phyloP scores from a whole-genome alignment of 2,329 filamentous ascomycete species.

The Orbilia quercus region DNA sequence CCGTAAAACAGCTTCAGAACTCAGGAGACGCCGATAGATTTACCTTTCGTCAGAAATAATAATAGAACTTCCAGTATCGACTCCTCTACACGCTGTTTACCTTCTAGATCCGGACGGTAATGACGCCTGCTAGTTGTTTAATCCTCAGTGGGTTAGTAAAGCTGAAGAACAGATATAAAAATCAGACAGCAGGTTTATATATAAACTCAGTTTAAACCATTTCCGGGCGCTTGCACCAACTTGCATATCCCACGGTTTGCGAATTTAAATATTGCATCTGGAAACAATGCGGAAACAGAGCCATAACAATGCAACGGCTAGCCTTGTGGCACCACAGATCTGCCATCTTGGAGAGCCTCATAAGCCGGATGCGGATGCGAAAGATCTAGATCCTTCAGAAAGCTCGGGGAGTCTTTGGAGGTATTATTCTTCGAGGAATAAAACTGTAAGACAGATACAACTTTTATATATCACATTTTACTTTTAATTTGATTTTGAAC shows the following conservation, averaged over 20 bases:
- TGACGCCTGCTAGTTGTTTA: slow-evolving; percentile 19
- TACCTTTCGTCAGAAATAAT: background rate
- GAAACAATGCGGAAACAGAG: slow-evolving; percentile 43
- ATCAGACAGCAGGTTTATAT: slow-evolving; percentile 15
- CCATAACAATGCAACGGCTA: slow-evolving; percentile 20
- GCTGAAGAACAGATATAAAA: slow-evolving; percentile 31
- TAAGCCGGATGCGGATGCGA: slow-evolving; percentile 22
- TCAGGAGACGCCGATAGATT: slow-evolving; percentile 6
- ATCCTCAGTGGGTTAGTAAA: slow-evolving; percentile 7
- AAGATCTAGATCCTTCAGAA: slow-evolving; percentile 7
- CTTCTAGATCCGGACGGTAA: slow-evolving; percentile 30
- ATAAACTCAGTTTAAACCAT: slow-evolving; percentile 8
- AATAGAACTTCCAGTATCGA: background rate
- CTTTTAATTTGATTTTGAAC: background rate
- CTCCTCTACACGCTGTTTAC: background rate
- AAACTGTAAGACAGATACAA: slow-evolving; percentile 27
- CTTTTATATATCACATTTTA: background rate
- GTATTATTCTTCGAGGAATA: slow-evolving; percentile 20
- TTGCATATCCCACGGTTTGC: slow-evolving; percentile 14
- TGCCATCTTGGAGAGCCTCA: slow-evolving; percentile 12
- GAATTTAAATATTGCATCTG: too few species aligned
- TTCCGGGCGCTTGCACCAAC: slow-evolving; percentile 23
- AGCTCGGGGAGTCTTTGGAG: slow-evolving; percentile 24
- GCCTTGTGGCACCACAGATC: slow-evolving; percentile 13
- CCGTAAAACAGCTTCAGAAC: slow-evolving; percentile 8